phyloP scores from a whole-genome alignment of 495 filamentous ascomycete genomes.

The Jackrogersella minutella region DNA sequence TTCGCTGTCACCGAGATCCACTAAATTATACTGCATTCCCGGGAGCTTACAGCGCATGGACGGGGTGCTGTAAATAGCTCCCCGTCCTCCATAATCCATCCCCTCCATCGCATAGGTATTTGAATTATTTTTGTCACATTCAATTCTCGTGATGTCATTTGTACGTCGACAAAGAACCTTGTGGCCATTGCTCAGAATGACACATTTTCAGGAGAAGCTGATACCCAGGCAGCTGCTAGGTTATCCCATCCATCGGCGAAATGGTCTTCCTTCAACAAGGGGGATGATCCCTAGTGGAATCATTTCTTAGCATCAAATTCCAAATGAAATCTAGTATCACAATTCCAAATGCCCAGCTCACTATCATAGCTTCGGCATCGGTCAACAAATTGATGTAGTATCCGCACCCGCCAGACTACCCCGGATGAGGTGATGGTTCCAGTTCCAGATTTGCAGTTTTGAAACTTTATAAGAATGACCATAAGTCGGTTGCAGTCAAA shows the following conservation, averaged over 20 bases:
- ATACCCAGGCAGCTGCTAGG: not conserved
- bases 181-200: not conserved
- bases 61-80: not conserved
- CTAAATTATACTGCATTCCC: not conserved
- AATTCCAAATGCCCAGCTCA: slow-evolving; percentile 33
- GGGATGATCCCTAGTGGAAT: not conserved
- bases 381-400: not conserved
- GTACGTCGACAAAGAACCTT: not conserved
- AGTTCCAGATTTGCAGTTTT: not conserved
- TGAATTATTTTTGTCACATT: not conserved
- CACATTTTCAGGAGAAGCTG: not conserved
- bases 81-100: too few relatives aligned
- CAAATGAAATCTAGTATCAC: not conserved
- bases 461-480: slow-evolving; percentile 23
- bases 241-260: not conserved
- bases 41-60: not conserved
- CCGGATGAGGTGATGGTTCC: not conserved
- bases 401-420: not conserved
- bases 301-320: not conserved
- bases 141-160: slow-evolving; percentile 13
- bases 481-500: slow-evolving; percentile 13
- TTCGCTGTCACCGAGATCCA: not conserved
- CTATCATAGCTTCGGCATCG: not conserved
- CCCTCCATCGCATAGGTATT: too few relatives aligned
- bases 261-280: not conserved